Evolutionary conservation across 2,329 filamentous ascomycete species (phyloP).

Genomic region (Aspergillus sp.): DNA sequence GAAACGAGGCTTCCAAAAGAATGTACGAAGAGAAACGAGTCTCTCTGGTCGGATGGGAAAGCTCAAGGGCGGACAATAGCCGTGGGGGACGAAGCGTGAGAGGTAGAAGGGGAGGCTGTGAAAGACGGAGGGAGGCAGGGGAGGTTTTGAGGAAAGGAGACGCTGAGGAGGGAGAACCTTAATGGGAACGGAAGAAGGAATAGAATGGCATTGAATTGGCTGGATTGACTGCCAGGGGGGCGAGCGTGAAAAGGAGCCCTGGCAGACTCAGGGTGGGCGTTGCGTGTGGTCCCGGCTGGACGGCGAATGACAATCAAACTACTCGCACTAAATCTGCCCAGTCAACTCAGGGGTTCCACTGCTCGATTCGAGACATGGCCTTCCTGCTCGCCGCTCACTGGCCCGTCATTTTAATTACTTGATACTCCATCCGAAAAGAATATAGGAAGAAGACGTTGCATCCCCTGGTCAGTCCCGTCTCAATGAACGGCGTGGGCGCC

Average conservation of each 20-base stretch:
- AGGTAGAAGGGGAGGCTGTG: conserved; percentile 23
- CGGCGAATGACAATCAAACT: conserved; percentile 5
- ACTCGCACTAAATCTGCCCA: conserved; percentile 2
- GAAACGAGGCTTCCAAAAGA: conserved; percentile 37
- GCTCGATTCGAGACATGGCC: conserved; percentile 13
- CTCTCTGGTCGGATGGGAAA: conserved; percentile 44
- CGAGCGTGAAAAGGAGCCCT: conserved; percentile 1
- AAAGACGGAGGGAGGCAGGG: conserved; percentile 24
- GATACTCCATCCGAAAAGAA: neutral
- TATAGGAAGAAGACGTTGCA: neutral
- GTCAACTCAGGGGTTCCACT: conserved; percentile 14
- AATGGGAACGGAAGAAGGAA: conserved; percentile 10
- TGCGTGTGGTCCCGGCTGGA: conserved; percentile 4
- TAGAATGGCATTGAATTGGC: conserved; percentile 16
- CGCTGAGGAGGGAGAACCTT: neutral
- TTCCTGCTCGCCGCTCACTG: neutral
- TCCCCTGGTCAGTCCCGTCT: neutral
- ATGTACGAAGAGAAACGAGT: conserved; percentile 39
- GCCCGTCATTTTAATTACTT: neutral
- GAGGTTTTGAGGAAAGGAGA: conserved; percentile 7
- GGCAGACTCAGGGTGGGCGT: conserved; percentile 6
- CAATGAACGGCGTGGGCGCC: neutral
- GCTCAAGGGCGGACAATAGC: conserved; percentile 29
- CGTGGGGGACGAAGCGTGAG: conserved; percentile 20
- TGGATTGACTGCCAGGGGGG: conserved; percentile 5